Percentiles rank a stretch among this genome's conserved stretches.
Conservation (phyloP, 768 basidiomycete species). For the Thelephora aurantiotincta region DNA sequence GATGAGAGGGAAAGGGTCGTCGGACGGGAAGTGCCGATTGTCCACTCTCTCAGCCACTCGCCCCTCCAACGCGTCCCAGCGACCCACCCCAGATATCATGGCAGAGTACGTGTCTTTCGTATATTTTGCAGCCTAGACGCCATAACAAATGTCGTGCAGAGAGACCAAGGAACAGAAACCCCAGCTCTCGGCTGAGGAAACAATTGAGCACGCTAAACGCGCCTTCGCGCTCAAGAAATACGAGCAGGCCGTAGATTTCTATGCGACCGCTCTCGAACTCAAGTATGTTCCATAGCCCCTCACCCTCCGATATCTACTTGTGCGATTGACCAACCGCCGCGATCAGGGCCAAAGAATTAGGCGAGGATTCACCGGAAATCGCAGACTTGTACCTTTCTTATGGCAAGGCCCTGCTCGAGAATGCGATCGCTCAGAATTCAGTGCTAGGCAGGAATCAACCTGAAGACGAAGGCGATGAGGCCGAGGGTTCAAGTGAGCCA, state of each 20-base stretch:
- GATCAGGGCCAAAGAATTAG: conserved; percentile 53
- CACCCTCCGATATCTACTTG: conserved; percentile 2
- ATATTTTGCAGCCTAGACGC: too few relatives aligned
- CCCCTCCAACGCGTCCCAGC: too few relatives aligned
- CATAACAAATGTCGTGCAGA: too few relatives aligned
- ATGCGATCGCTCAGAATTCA: conserved; percentile 72
- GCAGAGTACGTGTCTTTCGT: too few relatives aligned
- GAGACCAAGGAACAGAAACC: neutral
- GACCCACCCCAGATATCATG: too few relatives aligned
- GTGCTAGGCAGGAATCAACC: conserved; percentile 85
- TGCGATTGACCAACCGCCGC: neutral
- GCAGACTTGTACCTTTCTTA: conserved; percentile 87
- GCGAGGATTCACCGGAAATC: conserved; percentile 69
- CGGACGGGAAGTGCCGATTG: too few relatives aligned
- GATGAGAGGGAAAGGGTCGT: too few relatives aligned
- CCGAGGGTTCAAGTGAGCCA: conserved; percentile 25
- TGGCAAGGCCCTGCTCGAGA: conserved; percentile 86
- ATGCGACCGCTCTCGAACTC: conserved; percentile 73
- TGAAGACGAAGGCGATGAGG: conserved; percentile 26
- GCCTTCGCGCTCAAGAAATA: conserved; percentile 80
- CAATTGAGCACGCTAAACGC: conserved; percentile 71
- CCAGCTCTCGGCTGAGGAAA: conserved; percentile 27
- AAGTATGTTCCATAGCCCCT: conserved; percentile 41
- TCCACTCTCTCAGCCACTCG: too few relatives aligned
- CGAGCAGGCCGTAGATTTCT: conserved; percentile 74